Percentiles rank a stretch among this genome's conserved stretches.
phyloP scores from a whole-genome alignment of 768 basidiomycete genomes.

The Hemileccinum impolitum region DNA sequence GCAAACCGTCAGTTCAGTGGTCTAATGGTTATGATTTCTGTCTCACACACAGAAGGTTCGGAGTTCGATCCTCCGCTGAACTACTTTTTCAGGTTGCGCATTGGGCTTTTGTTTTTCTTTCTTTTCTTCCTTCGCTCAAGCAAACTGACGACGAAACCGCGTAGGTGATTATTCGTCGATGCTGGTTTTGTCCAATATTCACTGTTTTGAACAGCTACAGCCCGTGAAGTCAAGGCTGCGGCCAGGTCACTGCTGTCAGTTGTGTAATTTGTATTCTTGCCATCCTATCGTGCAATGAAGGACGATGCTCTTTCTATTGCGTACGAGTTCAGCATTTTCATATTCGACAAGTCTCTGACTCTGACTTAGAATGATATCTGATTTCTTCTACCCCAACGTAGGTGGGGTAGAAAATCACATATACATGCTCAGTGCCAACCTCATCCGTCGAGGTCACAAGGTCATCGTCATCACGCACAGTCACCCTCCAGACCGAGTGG shows the following conservation, averaged over 20 bases:
- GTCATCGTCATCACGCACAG: conserved; percentile 95
- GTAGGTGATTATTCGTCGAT: neutral
- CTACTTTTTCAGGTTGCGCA: conserved; percentile 24
- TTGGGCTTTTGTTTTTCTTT: no score
- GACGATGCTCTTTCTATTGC: conserved; percentile 29
- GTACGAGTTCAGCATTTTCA: conserved; percentile 11
- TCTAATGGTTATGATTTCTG: conserved; percentile 39
- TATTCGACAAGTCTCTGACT: neutral
- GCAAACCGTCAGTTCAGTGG: conserved; percentile 34
- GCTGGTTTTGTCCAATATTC: neutral
- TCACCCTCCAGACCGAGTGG: conserved; percentile 80
- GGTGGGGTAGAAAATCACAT: conserved; percentile 98
- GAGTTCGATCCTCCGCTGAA: conserved; percentile 37
- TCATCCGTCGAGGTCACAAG: conserved; percentile 83
- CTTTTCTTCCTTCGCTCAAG: no score
- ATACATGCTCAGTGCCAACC: conserved; percentile 83
- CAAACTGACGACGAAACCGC: no score
- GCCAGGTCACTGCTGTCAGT: no score
- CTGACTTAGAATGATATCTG: conserved; percentile 78
- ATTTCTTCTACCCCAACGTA: conserved; percentile 93
- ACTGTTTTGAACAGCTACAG: neutral
- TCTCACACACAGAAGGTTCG: conserved; percentile 38
- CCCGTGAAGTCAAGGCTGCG: no score
- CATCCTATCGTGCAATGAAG: conserved; percentile 20
- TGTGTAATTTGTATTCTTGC: no score